These are phyloP conservation scores for Psidium friedrichsthalianum DNA, from an alignment of 345 rosid species.

Conservation along the genomic window DNA sequence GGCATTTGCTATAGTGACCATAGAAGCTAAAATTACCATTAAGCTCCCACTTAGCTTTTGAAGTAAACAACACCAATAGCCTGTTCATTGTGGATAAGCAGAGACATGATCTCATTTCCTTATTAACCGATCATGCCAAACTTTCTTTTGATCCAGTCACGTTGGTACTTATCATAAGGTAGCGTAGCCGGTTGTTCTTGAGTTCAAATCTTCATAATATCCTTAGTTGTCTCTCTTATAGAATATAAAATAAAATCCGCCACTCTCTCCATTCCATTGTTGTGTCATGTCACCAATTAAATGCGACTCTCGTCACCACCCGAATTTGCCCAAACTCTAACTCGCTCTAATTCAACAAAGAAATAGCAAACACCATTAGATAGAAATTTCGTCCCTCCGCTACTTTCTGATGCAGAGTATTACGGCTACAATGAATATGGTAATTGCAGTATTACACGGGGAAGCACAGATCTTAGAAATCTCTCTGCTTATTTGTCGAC, in stretches of 20 bases:
- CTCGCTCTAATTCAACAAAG: background rate
- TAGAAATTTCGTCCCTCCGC: background rate
- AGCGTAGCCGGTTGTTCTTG: no score
- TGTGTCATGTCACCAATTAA: no score
- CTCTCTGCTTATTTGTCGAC: conserved; percentile 46
- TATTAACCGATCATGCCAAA: background rate
- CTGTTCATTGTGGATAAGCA: background rate
- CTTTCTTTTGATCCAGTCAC: background rate
- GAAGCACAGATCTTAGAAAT: background rate
- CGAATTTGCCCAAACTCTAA: background rate
- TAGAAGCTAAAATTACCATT: background rate
- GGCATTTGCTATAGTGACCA: background rate
- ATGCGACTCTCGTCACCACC: no score
- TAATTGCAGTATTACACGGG: background rate
- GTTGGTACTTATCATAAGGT: background rate
- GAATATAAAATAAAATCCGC: no score
- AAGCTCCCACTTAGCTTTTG: background rate
- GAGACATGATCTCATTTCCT: background rate
- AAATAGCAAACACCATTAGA: background rate
- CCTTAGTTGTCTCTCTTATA: no score
- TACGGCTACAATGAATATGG: background rate
- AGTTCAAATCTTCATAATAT: no score
- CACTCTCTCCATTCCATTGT: no score
- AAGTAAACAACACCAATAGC: background rate
- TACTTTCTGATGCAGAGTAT: background rate